Base-by-base conservation (phyloP, 1,284 basidiomycete species). In the Cystobasidiaceae sp. region DNA sequence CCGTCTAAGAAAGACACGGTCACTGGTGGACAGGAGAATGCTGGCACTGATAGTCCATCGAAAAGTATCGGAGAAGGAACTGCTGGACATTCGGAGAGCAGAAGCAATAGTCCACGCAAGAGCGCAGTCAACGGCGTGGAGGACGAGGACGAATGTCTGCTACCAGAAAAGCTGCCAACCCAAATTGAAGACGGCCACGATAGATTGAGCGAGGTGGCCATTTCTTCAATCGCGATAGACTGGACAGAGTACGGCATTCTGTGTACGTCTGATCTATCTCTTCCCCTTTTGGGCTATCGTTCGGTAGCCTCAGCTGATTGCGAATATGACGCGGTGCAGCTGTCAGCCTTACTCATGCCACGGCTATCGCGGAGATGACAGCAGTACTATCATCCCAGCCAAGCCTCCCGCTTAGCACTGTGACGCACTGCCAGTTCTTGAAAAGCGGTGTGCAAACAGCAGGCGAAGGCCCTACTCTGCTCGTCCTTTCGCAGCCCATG, bases 231-330 rank as follows among this genome's bases (percentile, higher is more conserved):
- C 21, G 23, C 23, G 25, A 50, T 55, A 5, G 39, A 49, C 41
- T 64, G 61, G 61, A 44, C 48, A 27, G 39, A 51, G 25, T 56
- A 56, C 33, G 54, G 54, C 23, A 28, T 56, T 15, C 39, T 56
- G 8, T n/a, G n/a, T n/a, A n/a, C n/a, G n/a, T n/a, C n/a, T n/a
- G n/a, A n/a, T n/a, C n/a, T n/a, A n/a, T n/a, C n/a, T n/a, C n/a
- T n/a, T n/a, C n/a, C n/a, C n/a, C n/a, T n/a, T n/a, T n/a, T n/a
- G n/a, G n/a, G n/a, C n/a, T n/a, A n/a, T n/a, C n/a, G n/a, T n/a
- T n/a, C n/a, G n/a, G n/a, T n/a, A n/a, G n/a, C n/a, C n/a, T n/a
- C n/a, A n/a, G n/a, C n/a, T n/a, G n/a, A n/a, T n/a, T n/a, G n/a
- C n/a, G n/a, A n/a, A n/a, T n/a, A n/a, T n/a, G n/a, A n/a, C n/a